A percentile compares a stretch with the other conserved stretches of the same genome.
Conservation (phyloP, 2,329 filamentous ascomycete species). For the Endothia cerciana region DNA sequence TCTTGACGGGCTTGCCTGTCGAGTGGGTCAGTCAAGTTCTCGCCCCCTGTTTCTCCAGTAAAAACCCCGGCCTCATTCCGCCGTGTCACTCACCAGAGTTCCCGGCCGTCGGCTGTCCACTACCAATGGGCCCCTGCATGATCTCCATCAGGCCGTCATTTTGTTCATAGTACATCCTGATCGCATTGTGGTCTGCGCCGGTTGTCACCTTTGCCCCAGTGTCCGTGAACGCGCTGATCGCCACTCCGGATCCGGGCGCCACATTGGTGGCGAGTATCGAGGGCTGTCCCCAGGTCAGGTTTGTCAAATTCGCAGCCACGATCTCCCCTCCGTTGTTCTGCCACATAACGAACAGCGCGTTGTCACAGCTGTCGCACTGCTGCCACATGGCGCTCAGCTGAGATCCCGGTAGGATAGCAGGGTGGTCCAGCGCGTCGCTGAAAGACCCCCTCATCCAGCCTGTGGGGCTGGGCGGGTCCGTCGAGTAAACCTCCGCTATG, state of each 20-base stretch:
- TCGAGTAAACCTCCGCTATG: conserved; percentile 27
- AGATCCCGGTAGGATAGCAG: conserved; percentile 13
- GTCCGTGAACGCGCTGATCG: conserved; percentile 26
- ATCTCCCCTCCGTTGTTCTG: conserved; percentile 23
- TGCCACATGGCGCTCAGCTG: conserved; percentile 29
- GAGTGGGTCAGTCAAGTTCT: background rate
- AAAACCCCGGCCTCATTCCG: too few species aligned
- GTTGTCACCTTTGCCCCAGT: conserved; percentile 8
- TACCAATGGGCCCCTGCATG: conserved; percentile 20
- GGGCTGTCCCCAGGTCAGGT: conserved; percentile 13
- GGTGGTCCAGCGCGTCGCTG: conserved; percentile 13
- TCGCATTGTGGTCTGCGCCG: conserved; percentile 22
- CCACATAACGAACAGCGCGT: conserved; percentile 28
- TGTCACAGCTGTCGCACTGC: conserved; percentile 27
- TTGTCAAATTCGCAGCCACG: conserved; percentile 27
- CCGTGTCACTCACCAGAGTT: conserved; percentile 22
- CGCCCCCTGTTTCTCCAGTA: too few species aligned
- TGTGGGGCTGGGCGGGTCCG: conserved; percentile 5
- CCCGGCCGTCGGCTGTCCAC: conserved; percentile 14
- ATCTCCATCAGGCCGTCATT: conserved; percentile 23
- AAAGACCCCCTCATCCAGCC: conserved; percentile 24
- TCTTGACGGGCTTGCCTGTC: conserved; percentile 20
- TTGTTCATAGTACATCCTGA: conserved; percentile 21
- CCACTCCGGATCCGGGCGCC: conserved; percentile 23
- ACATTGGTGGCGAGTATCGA: conserved; percentile 5